Conservation (phyloP, 768 basidiomycete species). For the Calocybe indica region DNA sequence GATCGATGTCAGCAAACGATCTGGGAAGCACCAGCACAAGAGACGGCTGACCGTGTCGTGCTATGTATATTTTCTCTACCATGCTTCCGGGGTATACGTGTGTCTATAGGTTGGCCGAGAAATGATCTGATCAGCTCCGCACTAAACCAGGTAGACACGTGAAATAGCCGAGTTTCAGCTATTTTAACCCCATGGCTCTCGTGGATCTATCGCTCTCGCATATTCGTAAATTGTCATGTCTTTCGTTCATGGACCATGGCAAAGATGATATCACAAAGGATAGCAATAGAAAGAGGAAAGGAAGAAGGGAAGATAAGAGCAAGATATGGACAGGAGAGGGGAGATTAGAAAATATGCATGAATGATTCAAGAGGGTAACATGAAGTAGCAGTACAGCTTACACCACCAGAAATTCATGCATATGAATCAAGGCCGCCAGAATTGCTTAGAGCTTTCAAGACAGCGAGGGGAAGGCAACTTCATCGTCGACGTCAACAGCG, state of each 20-base stretch:
- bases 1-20: conserved; percentile 3
- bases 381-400: conserved; percentile 7
- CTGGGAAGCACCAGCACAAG: not conserved
- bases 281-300: conserved; percentile 16
- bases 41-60: conserved; percentile 45
- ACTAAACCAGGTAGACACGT: too few relatives aligned
- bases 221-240: conserved; percentile 9
- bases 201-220: too few relatives aligned
- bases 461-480: conserved; percentile 86
- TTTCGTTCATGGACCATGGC: conserved; percentile 20
- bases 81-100: conserved; percentile 19
- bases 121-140: too few relatives aligned
- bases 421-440: conserved; percentile 1
- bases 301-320: conserved; percentile 5
- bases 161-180: too few relatives aligned
- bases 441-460: conserved; percentile 29
- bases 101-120: not conserved
- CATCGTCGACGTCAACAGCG: conserved; percentile 70
- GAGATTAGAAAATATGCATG: conserved; percentile 11
- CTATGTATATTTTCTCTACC: conserved; percentile 63
- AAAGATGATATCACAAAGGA: conserved; percentile 11
- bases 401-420: conserved; percentile 10
- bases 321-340: conserved; percentile 3
- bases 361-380: conserved; percentile 8
- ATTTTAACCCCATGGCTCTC: too few relatives aligned